These are phyloP conservation scores for Pelargonium nanum DNA, from an alignment of 345 rosid genomes.

Conservation along the genomic window DNA sequence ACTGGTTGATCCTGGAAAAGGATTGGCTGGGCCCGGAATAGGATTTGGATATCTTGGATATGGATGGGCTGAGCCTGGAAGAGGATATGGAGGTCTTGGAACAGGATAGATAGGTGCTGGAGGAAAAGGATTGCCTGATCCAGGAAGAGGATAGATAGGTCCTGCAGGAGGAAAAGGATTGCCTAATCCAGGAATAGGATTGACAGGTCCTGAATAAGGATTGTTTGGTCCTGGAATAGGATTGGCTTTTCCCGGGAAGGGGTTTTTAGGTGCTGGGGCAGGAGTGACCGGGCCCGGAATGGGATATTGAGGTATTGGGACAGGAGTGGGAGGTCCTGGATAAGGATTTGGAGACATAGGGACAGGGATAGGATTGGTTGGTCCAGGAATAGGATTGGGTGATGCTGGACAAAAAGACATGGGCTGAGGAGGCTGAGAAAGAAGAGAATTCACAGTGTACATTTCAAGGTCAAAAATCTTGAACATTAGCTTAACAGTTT, in stretches of 20 bases:
- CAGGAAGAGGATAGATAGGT: neutral
- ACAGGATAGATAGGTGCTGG: neutral
- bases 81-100: neutral
- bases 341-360: neutral
- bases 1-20: neutral
- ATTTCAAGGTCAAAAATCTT: slow-evolving; percentile 42
- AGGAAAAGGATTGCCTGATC: neutral
- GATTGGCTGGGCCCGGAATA: neutral
- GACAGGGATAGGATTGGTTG: neutral
- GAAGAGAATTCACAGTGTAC: slow-evolving; percentile 40
- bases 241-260: too few species aligned
- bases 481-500: slow-evolving; percentile 36
- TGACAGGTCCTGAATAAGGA: neutral
- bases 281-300: neutral
- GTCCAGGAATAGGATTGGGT: slow-evolving; percentile 8
- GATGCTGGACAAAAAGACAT: slow-evolving; percentile 43
- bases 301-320: neutral
- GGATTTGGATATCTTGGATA: neutral
- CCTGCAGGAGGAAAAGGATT: neutral
- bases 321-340: neutral
- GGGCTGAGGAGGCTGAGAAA: slow-evolving; percentile 53
- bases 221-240: neutral
- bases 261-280: neutral
- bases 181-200: neutral
- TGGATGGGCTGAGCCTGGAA: neutral